phyloP scores from a whole-genome alignment of 228 moss, liverwort and hornwort genomes.

The Sphagnum fallax region DNA sequence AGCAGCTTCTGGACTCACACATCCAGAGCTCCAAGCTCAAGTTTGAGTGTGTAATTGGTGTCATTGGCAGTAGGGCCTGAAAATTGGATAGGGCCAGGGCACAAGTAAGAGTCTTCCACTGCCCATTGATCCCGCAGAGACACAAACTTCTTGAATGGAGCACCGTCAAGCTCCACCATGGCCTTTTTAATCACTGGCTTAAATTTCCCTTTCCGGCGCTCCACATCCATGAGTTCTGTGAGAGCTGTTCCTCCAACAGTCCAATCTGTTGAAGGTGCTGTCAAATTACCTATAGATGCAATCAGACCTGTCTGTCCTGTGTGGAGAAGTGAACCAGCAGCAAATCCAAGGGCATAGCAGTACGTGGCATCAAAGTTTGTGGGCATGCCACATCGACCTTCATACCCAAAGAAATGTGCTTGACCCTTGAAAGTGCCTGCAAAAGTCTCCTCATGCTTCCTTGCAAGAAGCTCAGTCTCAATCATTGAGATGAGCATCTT shows the following conservation, averaged over 20 bases:
- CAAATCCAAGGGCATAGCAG: slow-evolving; percentile 56
- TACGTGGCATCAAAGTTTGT: slow-evolving; percentile 58
- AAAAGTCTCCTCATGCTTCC: slow-evolving; percentile 39
- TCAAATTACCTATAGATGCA: slow-evolving; percentile 53
- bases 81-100: slow-evolving; percentile 57
- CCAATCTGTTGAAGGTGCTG: slow-evolving; percentile 42
- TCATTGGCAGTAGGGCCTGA: slow-evolving; percentile 40
- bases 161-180: slow-evolving; percentile 60
- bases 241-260: slow-evolving; percentile 56
- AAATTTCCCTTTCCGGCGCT: slow-evolving; percentile 49
- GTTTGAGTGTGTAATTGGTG: slow-evolving; percentile 40
- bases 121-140: slow-evolving; percentile 47
- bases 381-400: slow-evolving; percentile 64
- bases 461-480: slow-evolving; percentile 37
- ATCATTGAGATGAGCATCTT: slow-evolving; percentile 59
- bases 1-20: neutral
- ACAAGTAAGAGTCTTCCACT: slow-evolving; percentile 29
- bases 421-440: slow-evolving; percentile 37
- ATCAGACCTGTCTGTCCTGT: slow-evolving; percentile 51
- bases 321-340: slow-evolving; percentile 44
- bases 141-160: slow-evolving; percentile 45
- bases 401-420: slow-evolving; percentile 63
- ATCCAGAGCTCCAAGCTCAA: slow-evolving; percentile 30
- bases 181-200: slow-evolving; percentile 65
- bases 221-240: slow-evolving; percentile 58